These are phyloP conservation scores for Pterulicium gracile DNA, from an alignment of 1,284 basidiomycete species.

Conservation along the genomic window DNA sequence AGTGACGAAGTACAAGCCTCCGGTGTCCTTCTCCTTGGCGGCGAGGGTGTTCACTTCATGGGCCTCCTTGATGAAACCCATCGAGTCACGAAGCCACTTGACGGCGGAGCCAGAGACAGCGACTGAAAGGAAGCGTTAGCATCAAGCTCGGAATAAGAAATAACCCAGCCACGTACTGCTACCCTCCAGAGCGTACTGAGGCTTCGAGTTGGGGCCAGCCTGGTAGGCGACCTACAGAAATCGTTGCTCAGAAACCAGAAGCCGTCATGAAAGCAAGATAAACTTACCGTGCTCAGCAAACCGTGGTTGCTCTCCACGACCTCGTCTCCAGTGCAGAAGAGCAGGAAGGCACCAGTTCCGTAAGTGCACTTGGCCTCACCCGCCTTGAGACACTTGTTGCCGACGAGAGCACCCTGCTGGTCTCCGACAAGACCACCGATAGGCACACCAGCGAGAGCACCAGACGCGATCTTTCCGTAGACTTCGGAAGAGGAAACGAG, in stretches of 20 bases:
- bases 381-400: slow-evolving; percentile 83
- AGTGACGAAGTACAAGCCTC: slow-evolving; percentile 96
- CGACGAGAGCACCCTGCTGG: slow-evolving; percentile 93
- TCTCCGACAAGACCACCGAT: slow-evolving; percentile 93
- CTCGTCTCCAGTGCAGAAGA: slow-evolving; percentile 88
- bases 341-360: slow-evolving; percentile 91
- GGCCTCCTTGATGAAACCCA: slow-evolving; percentile 76
- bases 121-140: slow-evolving; percentile 32
- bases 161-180: slow-evolving; percentile 53
- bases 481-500: slow-evolving; percentile 90
- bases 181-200: slow-evolving; percentile 91
- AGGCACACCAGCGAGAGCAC: slow-evolving; percentile 67
- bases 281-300: slow-evolving; percentile 73
- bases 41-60: slow-evolving; percentile 83
- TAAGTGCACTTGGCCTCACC: slow-evolving; percentile 95
- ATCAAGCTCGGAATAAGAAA: slow-evolving; percentile 6
- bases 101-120: slow-evolving; percentile 93
- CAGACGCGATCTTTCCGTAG: slow-evolving; percentile 69
- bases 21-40: slow-evolving; percentile 67
- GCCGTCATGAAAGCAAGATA: slow-evolving; percentile 9
- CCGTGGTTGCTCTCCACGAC: slow-evolving; percentile 83
- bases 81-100: slow-evolving; percentile 93
- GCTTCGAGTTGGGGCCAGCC: slow-evolving; percentile 67
- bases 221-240: slow-evolving; percentile 79
- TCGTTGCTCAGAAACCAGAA: slow-evolving; percentile 15